Percentiles rank a stretch among this genome's conserved stretches.
Conservation (phyloP, 148 eudicot species). For the Nyssa sinensis region DNA sequence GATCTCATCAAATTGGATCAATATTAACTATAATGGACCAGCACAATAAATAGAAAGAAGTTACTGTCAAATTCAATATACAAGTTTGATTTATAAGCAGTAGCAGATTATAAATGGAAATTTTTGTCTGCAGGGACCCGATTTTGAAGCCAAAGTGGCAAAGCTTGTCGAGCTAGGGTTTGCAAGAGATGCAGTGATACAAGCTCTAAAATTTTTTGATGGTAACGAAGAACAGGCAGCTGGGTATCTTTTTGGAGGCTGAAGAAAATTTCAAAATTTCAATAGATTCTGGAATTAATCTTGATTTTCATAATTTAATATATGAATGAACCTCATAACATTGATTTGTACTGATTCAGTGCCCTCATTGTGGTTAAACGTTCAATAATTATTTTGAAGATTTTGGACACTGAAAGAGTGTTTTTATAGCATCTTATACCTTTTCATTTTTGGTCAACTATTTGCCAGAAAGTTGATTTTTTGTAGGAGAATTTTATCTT, state of each 20-base stretch:
- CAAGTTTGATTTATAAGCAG: neutral
- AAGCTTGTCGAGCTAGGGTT: slow-evolving; percentile 91
- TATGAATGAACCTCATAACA: neutral
- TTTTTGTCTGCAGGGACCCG: slow-evolving; percentile 54
- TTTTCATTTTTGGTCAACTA: too few relatives aligned
- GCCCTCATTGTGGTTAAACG: too few relatives aligned
- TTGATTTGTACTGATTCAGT: neutral
- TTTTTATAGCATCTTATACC: too few relatives aligned
- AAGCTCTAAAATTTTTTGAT: slow-evolving; percentile 66
- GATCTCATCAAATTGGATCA: neutral
- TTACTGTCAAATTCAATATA: neutral
- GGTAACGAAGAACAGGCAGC: slow-evolving; percentile 98
- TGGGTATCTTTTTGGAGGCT: slow-evolving; percentile 78
- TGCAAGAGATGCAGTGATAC: slow-evolving; percentile 64
- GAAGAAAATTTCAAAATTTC: slow-evolving; percentile 13
- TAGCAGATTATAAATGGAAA: neutral
- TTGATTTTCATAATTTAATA: neutral
- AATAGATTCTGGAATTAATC: neutral
- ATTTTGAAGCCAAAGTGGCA: slow-evolving; percentile 83
- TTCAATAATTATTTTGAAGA: too few relatives aligned
- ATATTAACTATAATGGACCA: neutral
- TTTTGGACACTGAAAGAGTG: too few relatives aligned
- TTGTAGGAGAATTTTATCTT: too few relatives aligned
- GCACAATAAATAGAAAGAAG: neutral
- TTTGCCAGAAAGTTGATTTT: too few relatives aligned